phyloP scores from a whole-genome alignment of 2,329 filamentous ascomycete genomes.

The Exophiala xenobiotica region DNA sequence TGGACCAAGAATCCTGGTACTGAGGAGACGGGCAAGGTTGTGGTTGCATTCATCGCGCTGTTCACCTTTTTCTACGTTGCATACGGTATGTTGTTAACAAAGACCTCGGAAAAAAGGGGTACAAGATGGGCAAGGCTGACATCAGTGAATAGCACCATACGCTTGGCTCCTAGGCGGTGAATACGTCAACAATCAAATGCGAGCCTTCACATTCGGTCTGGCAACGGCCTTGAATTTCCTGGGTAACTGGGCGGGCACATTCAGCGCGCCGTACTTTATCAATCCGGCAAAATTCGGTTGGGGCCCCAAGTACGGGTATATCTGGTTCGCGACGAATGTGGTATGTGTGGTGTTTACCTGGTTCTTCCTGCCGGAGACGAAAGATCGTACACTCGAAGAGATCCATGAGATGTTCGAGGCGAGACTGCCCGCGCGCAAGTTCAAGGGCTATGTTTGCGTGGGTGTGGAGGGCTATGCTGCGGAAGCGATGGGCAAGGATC shows the following conservation, averaged over 20 bases:
- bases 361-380: slow-evolving; percentile 51
- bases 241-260: slow-evolving; percentile 42
- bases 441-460: slow-evolving; percentile 38
- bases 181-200: slow-evolving; percentile 42
- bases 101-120: too few species aligned
- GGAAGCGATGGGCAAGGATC: slow-evolving; percentile 17
- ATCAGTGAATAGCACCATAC: slow-evolving; percentile 12
- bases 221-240: slow-evolving; percentile 43
- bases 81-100: slow-evolving; percentile 18
- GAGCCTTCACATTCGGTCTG: slow-evolving; percentile 42
- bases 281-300: slow-evolving; percentile 43
- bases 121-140: too few species aligned
- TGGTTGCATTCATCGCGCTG: slow-evolving; percentile 19
- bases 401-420: slow-evolving; percentile 37
- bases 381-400: slow-evolving; percentile 44
- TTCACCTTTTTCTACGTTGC: slow-evolving; percentile 24
- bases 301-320: slow-evolving; percentile 37
- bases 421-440: slow-evolving; percentile 39
- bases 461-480: slow-evolving; percentile 27
- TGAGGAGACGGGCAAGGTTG: slow-evolving; percentile 12
- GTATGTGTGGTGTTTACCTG: slow-evolving; percentile 37
- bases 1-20: slow-evolving; percentile 17
- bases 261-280: slow-evolving; percentile 47
- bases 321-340: slow-evolving; percentile 43
- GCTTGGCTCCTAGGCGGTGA: slow-evolving; percentile 45